A percentile compares a stretch with the other conserved stretches of the same genome.
Conservation (phyloP, 2,329 filamentous ascomycete genomes). For the Neurospora sp. region DNA sequence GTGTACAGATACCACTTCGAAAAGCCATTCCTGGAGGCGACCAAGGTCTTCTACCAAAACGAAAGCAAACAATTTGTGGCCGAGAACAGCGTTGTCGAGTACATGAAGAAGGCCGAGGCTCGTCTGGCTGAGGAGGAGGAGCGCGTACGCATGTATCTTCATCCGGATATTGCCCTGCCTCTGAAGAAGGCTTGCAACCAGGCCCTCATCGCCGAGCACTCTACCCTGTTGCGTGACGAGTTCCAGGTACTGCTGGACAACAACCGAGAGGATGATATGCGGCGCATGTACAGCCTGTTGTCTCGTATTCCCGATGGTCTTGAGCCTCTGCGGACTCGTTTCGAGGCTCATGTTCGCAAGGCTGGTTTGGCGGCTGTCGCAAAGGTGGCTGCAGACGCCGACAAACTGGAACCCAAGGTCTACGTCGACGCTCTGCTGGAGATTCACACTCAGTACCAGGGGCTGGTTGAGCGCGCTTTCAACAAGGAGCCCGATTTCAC, state of each 20-base stretch:
- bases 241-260: conserved; percentile 92
- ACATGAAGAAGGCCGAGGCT: conserved; percentile 98
- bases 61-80: conserved; percentile 93
- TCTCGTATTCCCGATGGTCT: conserved; percentile 84
- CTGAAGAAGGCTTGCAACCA: conserved; percentile 83
- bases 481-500: conserved; percentile 96
- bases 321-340: conserved; percentile 75
- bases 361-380: conserved; percentile 81
- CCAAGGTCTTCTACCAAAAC: conserved; percentile 74
- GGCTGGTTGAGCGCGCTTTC: conserved; percentile 85
- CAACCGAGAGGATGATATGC: conserved; percentile 90
- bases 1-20: conserved; percentile 93
- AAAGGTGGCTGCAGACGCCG: conserved; percentile 80
- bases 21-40: conserved; percentile 79
- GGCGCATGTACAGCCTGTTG: conserved; percentile 88
- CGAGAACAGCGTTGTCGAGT: conserved; percentile 95
- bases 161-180: conserved; percentile 75
- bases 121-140: conserved; percentile 89
- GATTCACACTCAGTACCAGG: conserved; percentile 88
- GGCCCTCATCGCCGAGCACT: conserved; percentile 84
- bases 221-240: conserved; percentile 77
- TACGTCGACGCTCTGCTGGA: conserved; percentile 94
- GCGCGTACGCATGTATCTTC: conserved; percentile 82
- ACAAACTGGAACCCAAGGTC: conserved; percentile 88
- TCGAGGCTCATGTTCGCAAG: conserved; percentile 87